Percentiles rank a stretch among this genome's conserved stretches.
These are phyloP conservation scores for Clavispora fructus DNA, from an alignment of 805 yeast species.

Conservation along the genomic window DNA sequence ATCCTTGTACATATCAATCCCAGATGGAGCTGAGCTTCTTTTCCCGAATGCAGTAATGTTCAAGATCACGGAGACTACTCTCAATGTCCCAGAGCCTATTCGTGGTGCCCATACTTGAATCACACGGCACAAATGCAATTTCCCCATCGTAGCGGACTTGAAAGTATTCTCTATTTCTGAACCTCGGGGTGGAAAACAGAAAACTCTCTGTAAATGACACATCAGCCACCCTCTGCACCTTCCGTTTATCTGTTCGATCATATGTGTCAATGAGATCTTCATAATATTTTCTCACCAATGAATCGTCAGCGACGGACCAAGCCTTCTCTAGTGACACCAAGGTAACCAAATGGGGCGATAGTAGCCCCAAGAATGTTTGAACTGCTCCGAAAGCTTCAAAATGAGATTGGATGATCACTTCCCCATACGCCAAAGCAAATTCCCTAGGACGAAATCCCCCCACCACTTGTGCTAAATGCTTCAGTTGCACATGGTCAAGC, in stretches of 20 bases:
- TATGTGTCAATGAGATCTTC: slow-evolving; percentile 1
- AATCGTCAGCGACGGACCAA: slow-evolving; percentile 29
- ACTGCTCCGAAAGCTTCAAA: slow-evolving; percentile 15
- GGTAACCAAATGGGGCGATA: neutral
- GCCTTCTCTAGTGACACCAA: slow-evolving; percentile 20
- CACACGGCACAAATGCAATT: neutral
- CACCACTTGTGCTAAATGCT: neutral
- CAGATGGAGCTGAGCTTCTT: slow-evolving; percentile 16
- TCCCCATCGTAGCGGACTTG: neutral
- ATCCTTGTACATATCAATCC: slow-evolving; percentile 2
- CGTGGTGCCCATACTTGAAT: neutral
- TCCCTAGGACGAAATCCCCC: slow-evolving; percentile 9
- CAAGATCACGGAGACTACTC: slow-evolving; percentile 22
- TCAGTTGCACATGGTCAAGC: neutral
- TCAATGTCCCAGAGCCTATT: slow-evolving; percentile 24
- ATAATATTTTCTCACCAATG: slow-evolving; percentile 16
- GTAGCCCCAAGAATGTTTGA: neutral
- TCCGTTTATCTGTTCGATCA: neutral
- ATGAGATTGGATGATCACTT: slow-evolving; percentile 22
- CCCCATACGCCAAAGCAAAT: slow-evolving; percentile 23
- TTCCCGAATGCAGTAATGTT: slow-evolving; percentile 22
- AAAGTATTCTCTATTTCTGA: slow-evolving; percentile 3
- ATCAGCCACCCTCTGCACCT: neutral
- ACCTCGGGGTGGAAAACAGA: slow-evolving; percentile 5
- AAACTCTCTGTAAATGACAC: neutral